phyloP scores from a whole-genome alignment of 768 basidiomycete species.

The Mycena floridula region DNA sequence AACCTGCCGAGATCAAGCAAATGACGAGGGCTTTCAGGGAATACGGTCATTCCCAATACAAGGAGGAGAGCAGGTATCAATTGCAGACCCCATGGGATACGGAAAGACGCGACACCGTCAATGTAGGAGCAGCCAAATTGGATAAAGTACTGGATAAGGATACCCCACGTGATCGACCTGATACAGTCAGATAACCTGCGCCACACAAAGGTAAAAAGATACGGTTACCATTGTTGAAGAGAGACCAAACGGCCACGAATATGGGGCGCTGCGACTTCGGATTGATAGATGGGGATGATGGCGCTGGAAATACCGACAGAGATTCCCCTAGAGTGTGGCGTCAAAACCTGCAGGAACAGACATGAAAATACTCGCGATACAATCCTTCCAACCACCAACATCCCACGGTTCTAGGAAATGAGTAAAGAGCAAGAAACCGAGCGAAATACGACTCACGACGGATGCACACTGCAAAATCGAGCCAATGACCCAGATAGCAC shows the following conservation, averaged over 20 bases:
- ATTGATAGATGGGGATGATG: constrained; percentile 70
- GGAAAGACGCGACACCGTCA: constrained; percentile 64
- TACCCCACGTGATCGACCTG: constrained; percentile 71
- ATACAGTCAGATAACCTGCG: background rate
- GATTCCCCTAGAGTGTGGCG: too few species aligned
- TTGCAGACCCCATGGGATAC: constrained; percentile 77
- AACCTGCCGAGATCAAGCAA: constrained; percentile 57
- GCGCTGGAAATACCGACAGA: constrained; percentile 63
- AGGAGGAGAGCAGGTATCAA: constrained; percentile 73
- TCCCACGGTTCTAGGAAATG: constrained; percentile 51
- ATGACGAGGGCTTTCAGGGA: constrained; percentile 72
- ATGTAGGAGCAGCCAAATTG: constrained; percentile 75
- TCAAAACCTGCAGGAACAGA: too few species aligned
- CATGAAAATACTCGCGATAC: too few species aligned
- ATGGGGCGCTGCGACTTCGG: constrained; percentile 63
- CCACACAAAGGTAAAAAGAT: background rate
- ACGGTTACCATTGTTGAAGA: constrained; percentile 60
- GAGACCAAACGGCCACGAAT: constrained; percentile 75
- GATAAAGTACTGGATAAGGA: constrained; percentile 69
- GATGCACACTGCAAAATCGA: constrained; percentile 66
- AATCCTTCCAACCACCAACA: constrained; percentile 68
- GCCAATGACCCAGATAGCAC: constrained; percentile 68
- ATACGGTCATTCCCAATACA: constrained; percentile 56
- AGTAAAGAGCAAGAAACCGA: constrained; percentile 2
- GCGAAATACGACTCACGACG: constrained; percentile 22